These are phyloP conservation scores for Beta macrorhiza DNA, from an alignment of 179 eudicot species.

Conservation along the genomic window DNA sequence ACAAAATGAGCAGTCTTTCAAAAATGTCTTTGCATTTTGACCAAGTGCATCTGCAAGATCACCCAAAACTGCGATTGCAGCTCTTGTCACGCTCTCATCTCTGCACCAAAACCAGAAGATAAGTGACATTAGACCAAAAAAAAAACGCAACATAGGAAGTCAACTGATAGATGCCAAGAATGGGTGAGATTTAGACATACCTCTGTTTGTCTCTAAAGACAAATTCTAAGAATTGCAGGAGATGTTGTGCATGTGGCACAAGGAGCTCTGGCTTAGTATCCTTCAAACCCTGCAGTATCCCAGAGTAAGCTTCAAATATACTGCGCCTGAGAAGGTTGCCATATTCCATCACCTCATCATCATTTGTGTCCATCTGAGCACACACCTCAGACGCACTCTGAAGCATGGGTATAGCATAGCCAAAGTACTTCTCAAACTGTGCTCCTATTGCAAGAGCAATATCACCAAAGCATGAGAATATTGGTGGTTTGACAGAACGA, in stretches of 20 bases:
- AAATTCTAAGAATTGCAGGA: constrained; percentile 73
- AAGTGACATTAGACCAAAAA: constrained; percentile 3
- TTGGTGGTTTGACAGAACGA: constrained; percentile 88
- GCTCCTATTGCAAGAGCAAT: constrained; percentile 84
- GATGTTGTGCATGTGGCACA: constrained; percentile 81
- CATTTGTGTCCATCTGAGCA: constrained; percentile 60
- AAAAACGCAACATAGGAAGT: not conserved
- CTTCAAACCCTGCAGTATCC: constrained; percentile 90
- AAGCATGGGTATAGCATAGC: constrained; percentile 78
- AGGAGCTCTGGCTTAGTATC: constrained; percentile 70
- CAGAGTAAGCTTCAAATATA: constrained; percentile 91
- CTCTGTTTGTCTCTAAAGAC: constrained; percentile 62
- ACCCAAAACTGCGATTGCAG: constrained; percentile 85
- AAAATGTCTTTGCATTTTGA: constrained; percentile 46
- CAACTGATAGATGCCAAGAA: not conserved
- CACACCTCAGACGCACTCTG: constrained; percentile 84
- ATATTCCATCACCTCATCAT: constrained; percentile 79
- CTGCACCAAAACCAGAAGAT: constrained; percentile 31
- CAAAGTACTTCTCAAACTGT: constrained; percentile 73
- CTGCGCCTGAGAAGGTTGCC: constrained; percentile 76
- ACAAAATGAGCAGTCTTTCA: constrained; percentile 50
- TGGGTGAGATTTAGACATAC: constrained; percentile 28
- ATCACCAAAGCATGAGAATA: constrained; percentile 92
- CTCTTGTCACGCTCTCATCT: constrained; percentile 79
- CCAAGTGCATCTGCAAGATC: constrained; percentile 92